Conservation (phyloP, 75 land plant species). For the Picea glauca region DNA sequence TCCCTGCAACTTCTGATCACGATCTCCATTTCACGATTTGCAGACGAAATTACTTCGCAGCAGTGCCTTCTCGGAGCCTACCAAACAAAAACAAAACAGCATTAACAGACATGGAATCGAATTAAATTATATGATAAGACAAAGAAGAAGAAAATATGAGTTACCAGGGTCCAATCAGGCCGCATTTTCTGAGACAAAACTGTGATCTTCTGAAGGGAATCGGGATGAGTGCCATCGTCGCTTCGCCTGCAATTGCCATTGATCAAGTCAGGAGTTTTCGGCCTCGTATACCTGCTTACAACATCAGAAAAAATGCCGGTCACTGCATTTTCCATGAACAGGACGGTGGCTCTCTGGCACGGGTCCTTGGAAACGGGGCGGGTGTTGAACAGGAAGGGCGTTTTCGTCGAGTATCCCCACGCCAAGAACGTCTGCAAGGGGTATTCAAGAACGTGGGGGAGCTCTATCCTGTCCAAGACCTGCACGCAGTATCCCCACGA, state of each 20-base stretch:
- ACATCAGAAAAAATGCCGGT: not conserved
- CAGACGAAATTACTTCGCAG: not conserved
- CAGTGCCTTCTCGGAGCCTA: slow-evolving; percentile 9
- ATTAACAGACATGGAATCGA: not conserved
- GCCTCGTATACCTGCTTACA: too few relatives aligned
- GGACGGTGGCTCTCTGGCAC: slow-evolving; percentile 51
- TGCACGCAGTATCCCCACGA: slow-evolving; percentile 73
- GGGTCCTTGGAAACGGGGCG: slow-evolving; percentile 32
- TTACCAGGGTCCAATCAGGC: slow-evolving; percentile 4
- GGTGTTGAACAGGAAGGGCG: slow-evolving; percentile 49
- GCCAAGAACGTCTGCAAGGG: slow-evolving; percentile 58
- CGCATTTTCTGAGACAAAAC: not conserved
- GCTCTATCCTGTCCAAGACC: slow-evolving; percentile 40
- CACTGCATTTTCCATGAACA: slow-evolving; percentile 39
- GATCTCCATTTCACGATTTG: not conserved
- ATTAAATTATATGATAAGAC: not conserved
- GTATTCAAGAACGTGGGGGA: slow-evolving; percentile 34
- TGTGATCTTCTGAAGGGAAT: not conserved
- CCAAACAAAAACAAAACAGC: not conserved
- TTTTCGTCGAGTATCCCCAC: slow-evolving; percentile 33
- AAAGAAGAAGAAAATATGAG: not conserved
- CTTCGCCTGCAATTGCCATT: not conserved
- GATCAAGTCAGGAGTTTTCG: not conserved
- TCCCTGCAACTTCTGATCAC: slow-evolving; percentile 7
- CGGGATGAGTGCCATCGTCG: too few relatives aligned